phyloP scores from a whole-genome alignment of 345 rosid species.

The Camelina hispida region DNA sequence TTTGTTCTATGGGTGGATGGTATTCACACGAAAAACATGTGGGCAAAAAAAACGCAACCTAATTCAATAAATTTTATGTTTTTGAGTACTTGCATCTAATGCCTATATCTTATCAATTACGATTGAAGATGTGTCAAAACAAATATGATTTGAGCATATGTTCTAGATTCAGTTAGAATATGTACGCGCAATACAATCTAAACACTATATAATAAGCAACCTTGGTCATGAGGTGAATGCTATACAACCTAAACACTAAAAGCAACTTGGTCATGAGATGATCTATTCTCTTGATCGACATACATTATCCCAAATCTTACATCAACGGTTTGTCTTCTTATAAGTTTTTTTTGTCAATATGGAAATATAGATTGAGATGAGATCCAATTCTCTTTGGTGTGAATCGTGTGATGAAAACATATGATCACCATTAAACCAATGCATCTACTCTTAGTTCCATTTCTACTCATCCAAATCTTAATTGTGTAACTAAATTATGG shows the following conservation, averaged over 20 bases:
- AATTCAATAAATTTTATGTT: too few species aligned
- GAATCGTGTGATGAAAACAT: constrained; percentile 4
- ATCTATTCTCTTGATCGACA: neutral
- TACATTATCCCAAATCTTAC: neutral
- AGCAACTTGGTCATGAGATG: constrained; percentile 12
- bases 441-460: neutral
- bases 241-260: constrained; percentile 20
- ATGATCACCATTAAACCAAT: neutral
- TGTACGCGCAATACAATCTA: neutral
- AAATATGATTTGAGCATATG: constrained; percentile 10
- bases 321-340: constrained; percentile 25
- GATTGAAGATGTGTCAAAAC: constrained; percentile 1
- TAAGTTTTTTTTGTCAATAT: neutral
- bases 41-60: too few species aligned
- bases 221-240: neutral
- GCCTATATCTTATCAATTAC: too few species aligned
- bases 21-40: too few species aligned
- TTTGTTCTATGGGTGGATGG: too few species aligned
- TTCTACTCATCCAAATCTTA: constrained; percentile 13
- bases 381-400: neutral
- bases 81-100: too few species aligned
- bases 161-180: constrained; percentile 5
- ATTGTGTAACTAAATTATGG: neutral
- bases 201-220: too few species aligned
- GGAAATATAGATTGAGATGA: neutral